Evolutionary conservation across 2,329 filamentous ascomycete genomes (phyloP).

Genomic region (Tolypocladium capitatum): DNA sequence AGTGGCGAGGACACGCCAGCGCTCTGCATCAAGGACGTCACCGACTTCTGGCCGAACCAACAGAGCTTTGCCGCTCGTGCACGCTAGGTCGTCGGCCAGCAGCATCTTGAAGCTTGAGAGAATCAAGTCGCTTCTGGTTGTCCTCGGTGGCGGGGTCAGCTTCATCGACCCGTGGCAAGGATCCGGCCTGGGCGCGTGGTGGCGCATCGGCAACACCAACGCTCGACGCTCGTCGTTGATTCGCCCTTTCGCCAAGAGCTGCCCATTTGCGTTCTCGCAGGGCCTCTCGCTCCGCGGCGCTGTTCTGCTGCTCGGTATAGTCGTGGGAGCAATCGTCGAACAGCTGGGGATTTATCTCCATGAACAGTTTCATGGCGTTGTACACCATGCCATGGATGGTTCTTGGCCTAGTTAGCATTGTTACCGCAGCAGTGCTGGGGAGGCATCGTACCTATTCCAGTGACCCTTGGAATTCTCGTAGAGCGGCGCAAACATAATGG

Average conservation of each 20-base stretch:
- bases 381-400: constrained; percentile 99
- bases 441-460: constrained; percentile 72
- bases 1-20: neutral
- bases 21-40: constrained; percentile 18
- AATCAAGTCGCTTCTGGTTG: constrained; percentile 77
- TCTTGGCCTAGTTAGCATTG: constrained; percentile 30
- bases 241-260: constrained; percentile 66
- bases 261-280: constrained; percentile 83
- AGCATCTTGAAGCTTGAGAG: constrained; percentile 77
- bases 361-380: constrained; percentile 99
- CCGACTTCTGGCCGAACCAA: constrained; percentile 39
- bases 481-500: constrained; percentile 97
- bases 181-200: constrained; percentile 24
- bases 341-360: constrained; percentile 97
- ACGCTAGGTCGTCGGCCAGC: constrained; percentile 40
- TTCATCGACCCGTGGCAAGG: constrained; percentile 51
- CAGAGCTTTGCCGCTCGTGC: constrained; percentile 49
- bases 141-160: constrained; percentile 69
- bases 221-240: constrained; percentile 42
- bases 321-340: constrained; percentile 98
- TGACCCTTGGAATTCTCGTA: constrained; percentile 99
- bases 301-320: constrained; percentile 93
- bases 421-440: neutral
- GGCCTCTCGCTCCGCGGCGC: constrained; percentile 70
- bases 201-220: constrained; percentile 17